Percentiles rank a stretch among this genome's conserved stretches.
Conservation (phyloP, 805 yeast genomes). For the Clavispora phyllophila region DNA sequence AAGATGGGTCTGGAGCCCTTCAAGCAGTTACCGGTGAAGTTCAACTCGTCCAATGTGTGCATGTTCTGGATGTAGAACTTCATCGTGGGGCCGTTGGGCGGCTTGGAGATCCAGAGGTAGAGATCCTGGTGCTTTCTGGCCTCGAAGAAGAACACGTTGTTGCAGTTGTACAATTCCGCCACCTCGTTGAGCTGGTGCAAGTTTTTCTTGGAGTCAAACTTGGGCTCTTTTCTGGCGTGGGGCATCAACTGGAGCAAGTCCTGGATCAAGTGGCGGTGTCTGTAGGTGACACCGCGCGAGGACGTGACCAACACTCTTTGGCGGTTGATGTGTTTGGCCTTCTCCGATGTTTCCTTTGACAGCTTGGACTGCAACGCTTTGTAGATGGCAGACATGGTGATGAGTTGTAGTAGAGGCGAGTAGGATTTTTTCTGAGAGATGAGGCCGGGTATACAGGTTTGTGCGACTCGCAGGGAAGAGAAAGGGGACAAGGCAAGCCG, state of each 20-base stretch:
- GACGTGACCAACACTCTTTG: slow-evolving; percentile 87
- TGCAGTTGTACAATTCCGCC: slow-evolving; percentile 96
- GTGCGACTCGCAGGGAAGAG: background rate
- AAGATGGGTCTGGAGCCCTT: slow-evolving; percentile 93
- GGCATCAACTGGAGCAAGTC: slow-evolving; percentile 80
- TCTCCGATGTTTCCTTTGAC: slow-evolving; percentile 45
- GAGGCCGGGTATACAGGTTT: background rate
- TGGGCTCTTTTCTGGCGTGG: slow-evolving; percentile 94
- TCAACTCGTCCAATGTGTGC: slow-evolving; percentile 93
- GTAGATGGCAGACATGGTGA: slow-evolving; percentile 40
- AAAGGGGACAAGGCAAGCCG: too few relatives aligned
- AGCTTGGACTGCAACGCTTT: slow-evolving; percentile 41
- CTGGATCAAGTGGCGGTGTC: slow-evolving; percentile 90
- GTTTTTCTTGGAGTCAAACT: slow-evolving; percentile 88
- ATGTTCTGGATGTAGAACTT: slow-evolving; percentile 92
- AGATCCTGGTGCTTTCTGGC: slow-evolving; percentile 94
- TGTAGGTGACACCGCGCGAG: slow-evolving; percentile 89
- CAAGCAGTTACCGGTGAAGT: slow-evolving; percentile 93
- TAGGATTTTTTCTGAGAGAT: slow-evolving; percentile 8
- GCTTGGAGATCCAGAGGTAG: slow-evolving; percentile 90
- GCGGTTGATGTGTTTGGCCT: slow-evolving; percentile 64
- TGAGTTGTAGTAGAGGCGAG: background rate
- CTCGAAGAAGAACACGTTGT: slow-evolving; percentile 89
- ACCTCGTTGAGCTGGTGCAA: slow-evolving; percentile 86
- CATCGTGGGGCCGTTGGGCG: slow-evolving; percentile 96